Base-by-base conservation (phyloP, 2,329 filamentous ascomycete genomes). In the Ophiostoma perfectum region DNA sequence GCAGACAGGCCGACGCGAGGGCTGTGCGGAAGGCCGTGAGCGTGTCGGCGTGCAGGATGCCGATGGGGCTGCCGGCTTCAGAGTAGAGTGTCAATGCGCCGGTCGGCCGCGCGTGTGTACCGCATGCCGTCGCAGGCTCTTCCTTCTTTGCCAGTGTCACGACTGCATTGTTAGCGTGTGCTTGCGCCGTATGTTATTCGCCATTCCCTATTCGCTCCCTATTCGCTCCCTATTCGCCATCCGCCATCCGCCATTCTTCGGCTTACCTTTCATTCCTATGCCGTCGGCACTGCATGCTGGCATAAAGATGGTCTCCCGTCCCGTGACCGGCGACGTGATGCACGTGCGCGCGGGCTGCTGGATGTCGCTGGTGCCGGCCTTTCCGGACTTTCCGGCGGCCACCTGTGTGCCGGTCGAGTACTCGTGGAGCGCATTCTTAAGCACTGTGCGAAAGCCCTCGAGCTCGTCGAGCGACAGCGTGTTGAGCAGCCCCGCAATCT, bases 11-110 rank as follows among this genome's bases (percentile, higher is more conserved):
- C 4, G 89, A 90, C 1, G 87, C 87, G 11, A 94, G 81, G 0
- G 91, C 90, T 0, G 92, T 95, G 70, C 92, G 87, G 77, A 94
- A 95, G 3, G 90, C 91, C 0, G 92, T 95, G 44, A 94, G 79
- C 63, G 90, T 88, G 70, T 85, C 84, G 16, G 91, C 90, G 73
- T 92, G 89, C 49, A 95, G 79, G 68, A 94, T 82, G 4, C 89
- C 91, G 5, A 86, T 77, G 0, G 90, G 84, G 11, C 80, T 78
- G 58, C 91, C 91, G 36, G 83, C 79, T 1, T 85, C 82, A 0
- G 81, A 80, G 78, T 91, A 90, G 65, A 94, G 80, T 41, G 89
- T 90, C 66, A 94, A 81, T 7, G 89, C 86, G 18, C 90, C 90
- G 2, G 84, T 87, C 14, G 89, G 84, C 16, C 63, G 41, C 6